These are phyloP conservation scores for Stemphylium vesicarium DNA, from an alignment of 2,329 filamentous ascomycete genomes.

Conservation along the genomic window DNA sequence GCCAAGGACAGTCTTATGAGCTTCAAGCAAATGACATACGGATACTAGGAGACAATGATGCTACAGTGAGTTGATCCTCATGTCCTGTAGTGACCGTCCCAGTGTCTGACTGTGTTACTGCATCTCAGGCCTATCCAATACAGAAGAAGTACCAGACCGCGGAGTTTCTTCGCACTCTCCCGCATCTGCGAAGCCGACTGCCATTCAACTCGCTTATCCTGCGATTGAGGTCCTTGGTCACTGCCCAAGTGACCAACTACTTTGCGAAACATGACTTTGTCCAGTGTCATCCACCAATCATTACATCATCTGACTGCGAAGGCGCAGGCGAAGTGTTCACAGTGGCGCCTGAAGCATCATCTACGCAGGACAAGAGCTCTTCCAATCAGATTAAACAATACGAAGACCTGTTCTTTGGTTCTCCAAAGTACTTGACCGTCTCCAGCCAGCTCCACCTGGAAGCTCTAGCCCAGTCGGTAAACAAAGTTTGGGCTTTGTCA, in stretches of 20 bases:
- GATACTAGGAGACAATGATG: conserved; percentile 77
- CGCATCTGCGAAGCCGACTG: conserved; percentile 83
- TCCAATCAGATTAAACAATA: conserved; percentile 31
- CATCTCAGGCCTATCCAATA: conserved; percentile 78
- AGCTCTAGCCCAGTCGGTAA: conserved; percentile 84
- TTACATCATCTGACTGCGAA: conserved; percentile 97
- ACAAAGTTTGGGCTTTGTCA: conserved; percentile 91
- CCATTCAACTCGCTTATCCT: conserved; percentile 81
- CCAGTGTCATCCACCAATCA: conserved; percentile 89
- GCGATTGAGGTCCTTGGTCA: conserved; percentile 80
- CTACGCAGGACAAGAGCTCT: conserved; percentile 22
- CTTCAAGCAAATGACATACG: conserved; percentile 74
- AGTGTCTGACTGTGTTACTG: conserved; percentile 25
- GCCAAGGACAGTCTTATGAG: conserved; percentile 76
- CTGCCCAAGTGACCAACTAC: conserved; percentile 74
- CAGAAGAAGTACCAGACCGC: conserved; percentile 95
- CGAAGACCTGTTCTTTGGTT: conserved; percentile 72
- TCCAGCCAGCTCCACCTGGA: conserved; percentile 95
- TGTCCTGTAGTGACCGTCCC: neutral
- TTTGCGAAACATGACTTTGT: conserved; percentile 75
- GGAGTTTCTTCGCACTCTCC: conserved; percentile 86
- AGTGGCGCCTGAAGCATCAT: conserved; percentile 53
- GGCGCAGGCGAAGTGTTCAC: conserved; percentile 94
- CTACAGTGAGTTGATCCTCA: conserved; percentile 67
- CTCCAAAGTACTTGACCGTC: conserved; percentile 93